A percentile compares a stretch with the other conserved stretches of the same genome.
phyloP scores from a whole-genome alignment of 2,329 filamentous ascomycete species.

The Aspergillus tamarii region DNA sequence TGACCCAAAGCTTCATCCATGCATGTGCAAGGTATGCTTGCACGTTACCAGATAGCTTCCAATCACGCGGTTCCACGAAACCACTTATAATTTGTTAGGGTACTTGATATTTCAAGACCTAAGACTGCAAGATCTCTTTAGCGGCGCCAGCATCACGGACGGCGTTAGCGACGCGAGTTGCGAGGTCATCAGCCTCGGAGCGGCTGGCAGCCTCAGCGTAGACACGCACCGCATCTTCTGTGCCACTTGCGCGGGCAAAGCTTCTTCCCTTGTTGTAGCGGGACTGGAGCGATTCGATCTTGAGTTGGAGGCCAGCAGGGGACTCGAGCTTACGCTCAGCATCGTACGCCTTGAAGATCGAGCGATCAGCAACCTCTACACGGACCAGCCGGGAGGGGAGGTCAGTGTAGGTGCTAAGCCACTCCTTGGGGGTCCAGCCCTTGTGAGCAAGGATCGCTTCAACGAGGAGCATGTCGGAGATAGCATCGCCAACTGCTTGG shows the following conservation, averaged over 20 bases:
- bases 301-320: conserved; percentile 76
- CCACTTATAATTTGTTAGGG: background rate
- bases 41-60: background rate
- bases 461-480: conserved; percentile 94
- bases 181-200: conserved; percentile 87
- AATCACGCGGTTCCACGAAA: background rate
- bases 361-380: conserved; percentile 85
- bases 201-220: conserved; percentile 93
- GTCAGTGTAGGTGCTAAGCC: conserved; percentile 90
- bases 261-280: conserved; percentile 89
- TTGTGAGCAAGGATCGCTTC: conserved; percentile 97
- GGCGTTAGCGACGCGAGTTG: conserved; percentile 76
- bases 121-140: conserved; percentile 26
- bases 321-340: conserved; percentile 85
- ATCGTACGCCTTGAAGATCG: conserved; percentile 86
- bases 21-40: background rate
- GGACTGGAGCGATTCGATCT: conserved; percentile 84
- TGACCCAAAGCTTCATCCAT: background rate
- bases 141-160: conserved; percentile 61
- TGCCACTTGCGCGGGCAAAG: conserved; percentile 91
- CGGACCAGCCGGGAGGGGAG: conserved; percentile 94
- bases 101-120: background rate
- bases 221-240: conserved; percentile 92
- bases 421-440: conserved; percentile 84
- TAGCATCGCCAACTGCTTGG: conserved; percentile 93